Conservation (phyloP, 192 early-diverging fungal genomes). For the Piromyces finnis region DNA sequence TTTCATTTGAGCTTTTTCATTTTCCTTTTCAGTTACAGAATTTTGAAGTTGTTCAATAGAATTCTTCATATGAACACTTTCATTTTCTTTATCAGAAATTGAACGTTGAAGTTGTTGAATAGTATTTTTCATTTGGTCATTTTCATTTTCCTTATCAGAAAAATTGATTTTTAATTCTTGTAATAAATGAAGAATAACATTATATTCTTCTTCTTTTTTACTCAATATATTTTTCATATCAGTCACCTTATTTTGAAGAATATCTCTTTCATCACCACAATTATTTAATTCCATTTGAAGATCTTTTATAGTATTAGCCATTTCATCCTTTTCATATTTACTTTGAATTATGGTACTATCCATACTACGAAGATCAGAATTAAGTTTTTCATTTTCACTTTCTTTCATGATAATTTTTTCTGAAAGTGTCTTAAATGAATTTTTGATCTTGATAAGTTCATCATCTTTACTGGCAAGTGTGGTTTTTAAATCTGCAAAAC, state of each 20-base stretch:
- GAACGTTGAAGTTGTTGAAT: background rate
- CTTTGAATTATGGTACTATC: background rate
- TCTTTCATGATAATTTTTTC: background rate
- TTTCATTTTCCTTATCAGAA: background rate
- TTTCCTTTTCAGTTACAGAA: background rate
- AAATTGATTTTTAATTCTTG: background rate
- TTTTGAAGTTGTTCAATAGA: background rate
- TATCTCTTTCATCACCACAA: background rate
- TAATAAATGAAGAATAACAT: background rate
- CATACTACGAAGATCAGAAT: background rate
- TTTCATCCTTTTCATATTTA: background rate
- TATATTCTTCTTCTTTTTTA: background rate
- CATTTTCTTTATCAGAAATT: background rate
- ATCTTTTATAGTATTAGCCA: background rate
- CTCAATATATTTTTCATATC: background rate
- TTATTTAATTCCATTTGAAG: background rate
- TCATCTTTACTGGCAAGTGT: background rate
- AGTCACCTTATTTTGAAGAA: background rate
- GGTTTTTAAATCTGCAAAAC: background rate
- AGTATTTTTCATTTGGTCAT: background rate
- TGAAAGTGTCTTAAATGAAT: background rate
- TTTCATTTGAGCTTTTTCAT: background rate
- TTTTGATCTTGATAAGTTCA: background rate
- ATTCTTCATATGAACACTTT: background rate
- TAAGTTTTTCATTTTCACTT: background rate